Conservation (phyloP, 208 protist species). For the Acanthamoeba castellanii region DNA sequence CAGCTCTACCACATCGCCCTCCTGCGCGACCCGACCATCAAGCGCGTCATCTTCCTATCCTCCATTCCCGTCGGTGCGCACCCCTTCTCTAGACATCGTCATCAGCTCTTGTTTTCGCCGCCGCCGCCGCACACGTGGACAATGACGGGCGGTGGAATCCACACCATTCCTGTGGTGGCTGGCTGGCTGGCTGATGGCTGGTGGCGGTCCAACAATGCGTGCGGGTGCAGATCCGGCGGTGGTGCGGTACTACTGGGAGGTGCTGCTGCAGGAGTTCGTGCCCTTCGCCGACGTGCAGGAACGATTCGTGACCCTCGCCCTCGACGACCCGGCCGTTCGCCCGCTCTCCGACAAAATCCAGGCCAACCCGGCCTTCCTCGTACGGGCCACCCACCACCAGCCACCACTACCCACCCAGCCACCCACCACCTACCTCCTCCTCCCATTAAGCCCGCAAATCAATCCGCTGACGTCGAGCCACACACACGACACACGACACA, state of each 20-base stretch:
- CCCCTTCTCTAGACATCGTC: not conserved
- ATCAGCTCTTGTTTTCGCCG: too few relatives aligned
- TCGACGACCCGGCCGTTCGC: not conserved
- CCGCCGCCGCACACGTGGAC: too few relatives aligned
- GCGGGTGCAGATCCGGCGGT: not conserved
- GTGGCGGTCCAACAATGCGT: not conserved
- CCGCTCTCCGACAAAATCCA: not conserved
- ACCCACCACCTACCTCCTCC: not conserved
- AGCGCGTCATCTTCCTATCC: not conserved
- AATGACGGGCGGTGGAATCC: too few relatives aligned
- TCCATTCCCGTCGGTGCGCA: not conserved
- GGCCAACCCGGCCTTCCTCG: not conserved
- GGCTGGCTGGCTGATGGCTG: too few relatives aligned
- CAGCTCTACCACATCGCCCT: not conserved
- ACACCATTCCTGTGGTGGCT: too few relatives aligned
- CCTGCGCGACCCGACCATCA: not conserved
- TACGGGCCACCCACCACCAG: too few relatives aligned
- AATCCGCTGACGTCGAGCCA: not conserved
- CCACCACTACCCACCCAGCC: too few relatives aligned
- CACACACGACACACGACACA: too few relatives aligned
- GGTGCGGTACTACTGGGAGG: not conserved
- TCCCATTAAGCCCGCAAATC: not conserved
- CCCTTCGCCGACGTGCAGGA: not conserved
- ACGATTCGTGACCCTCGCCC: not conserved
- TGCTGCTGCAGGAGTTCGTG: not conserved